Percentiles rank a stretch among this genome's conserved stretches.
Evolutionary conservation across 202 grass and related monocot species (phyloP).

Genomic region (Cymbopogon flexuosus): DNA sequence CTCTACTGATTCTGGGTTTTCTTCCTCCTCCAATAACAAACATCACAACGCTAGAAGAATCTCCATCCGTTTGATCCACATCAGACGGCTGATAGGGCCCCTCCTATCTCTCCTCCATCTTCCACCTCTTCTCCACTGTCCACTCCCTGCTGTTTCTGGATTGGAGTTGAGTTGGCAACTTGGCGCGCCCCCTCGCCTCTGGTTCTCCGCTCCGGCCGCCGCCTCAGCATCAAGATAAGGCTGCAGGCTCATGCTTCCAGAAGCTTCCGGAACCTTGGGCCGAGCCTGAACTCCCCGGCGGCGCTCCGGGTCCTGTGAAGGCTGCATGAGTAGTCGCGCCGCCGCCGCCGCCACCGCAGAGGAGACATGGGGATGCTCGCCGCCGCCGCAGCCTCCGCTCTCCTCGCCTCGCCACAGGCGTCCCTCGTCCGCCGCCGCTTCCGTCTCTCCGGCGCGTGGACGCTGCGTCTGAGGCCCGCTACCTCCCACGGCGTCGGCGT

Average conservation of each 20-base stretch:
- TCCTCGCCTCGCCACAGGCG: conserved; percentile 25
- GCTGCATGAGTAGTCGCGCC: conserved; percentile 69
- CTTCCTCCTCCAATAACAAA: neutral
- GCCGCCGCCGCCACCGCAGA: conserved; percentile 1
- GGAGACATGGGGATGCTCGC: conserved; percentile 52
- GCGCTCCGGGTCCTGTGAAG: neutral
- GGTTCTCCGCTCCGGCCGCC: neutral
- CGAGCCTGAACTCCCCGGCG: neutral
- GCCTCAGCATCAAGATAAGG: conserved; percentile 40
- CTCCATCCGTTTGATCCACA: neutral
- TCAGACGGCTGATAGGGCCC: neutral
- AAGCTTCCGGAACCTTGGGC: conserved; percentile 21
- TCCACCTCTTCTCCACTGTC: neutral
- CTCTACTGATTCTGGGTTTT: neutral
- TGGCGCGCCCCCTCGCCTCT: neutral
- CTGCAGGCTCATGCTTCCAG: conserved; percentile 16
- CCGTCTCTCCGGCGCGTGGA: neutral
- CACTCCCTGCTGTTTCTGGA: neutral
- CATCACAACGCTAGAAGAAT: neutral
- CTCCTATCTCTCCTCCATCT: conserved; percentile 16
- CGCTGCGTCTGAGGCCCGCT: conserved; percentile 34
- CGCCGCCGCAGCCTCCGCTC: neutral
- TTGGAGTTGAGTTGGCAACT: neutral
- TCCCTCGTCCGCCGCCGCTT: neutral
- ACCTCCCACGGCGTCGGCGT: conserved; percentile 5